phyloP scores from a whole-genome alignment of 2,329 filamentous ascomycete species.

The Reticulascus tulasneorum region DNA sequence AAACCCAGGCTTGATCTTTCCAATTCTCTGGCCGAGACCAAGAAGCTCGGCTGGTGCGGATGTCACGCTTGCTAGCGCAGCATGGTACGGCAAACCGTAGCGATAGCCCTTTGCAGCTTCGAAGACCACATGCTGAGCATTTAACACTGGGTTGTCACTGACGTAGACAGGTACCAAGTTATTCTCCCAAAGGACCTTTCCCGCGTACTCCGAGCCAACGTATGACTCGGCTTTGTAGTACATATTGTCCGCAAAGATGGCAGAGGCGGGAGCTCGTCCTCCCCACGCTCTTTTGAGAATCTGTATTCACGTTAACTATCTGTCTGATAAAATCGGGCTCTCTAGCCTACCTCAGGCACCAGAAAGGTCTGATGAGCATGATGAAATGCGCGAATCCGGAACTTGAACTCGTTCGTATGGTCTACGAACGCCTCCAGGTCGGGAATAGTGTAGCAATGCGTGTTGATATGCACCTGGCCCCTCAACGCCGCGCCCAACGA shows the following conservation, averaged over 20 bases:
- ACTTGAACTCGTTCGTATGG: conserved; percentile 69
- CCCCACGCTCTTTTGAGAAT: conserved; percentile 56
- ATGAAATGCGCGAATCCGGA: conserved; percentile 63
- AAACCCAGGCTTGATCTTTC: conserved; percentile 58
- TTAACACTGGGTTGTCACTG: conserved; percentile 67
- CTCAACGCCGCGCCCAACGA: conserved; percentile 58
- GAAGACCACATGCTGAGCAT: conserved; percentile 66
- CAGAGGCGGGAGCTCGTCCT: conserved; percentile 49
- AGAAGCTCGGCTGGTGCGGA: conserved; percentile 55
- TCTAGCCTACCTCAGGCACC: conserved; percentile 52
- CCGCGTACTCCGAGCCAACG: conserved; percentile 60
- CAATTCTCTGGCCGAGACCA: conserved; percentile 53
- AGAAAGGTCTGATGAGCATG: conserved; percentile 66
- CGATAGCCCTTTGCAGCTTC: conserved; percentile 58
- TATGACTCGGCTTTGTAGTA: conserved; percentile 68
- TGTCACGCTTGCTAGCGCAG: conserved; percentile 54
- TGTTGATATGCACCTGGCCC: conserved; percentile 66
- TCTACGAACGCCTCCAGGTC: conserved; percentile 67
- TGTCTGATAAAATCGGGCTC: background rate
- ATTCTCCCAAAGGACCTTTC: conserved; percentile 61
- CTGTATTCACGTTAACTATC: conserved; percentile 19
- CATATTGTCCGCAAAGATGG: conserved; percentile 70
- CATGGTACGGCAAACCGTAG: conserved; percentile 59
- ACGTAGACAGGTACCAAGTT: conserved; percentile 65
- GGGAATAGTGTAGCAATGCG: conserved; percentile 67